Conservation (phyloP, 768 basidiomycete species). For the Mycena pura region DNA sequence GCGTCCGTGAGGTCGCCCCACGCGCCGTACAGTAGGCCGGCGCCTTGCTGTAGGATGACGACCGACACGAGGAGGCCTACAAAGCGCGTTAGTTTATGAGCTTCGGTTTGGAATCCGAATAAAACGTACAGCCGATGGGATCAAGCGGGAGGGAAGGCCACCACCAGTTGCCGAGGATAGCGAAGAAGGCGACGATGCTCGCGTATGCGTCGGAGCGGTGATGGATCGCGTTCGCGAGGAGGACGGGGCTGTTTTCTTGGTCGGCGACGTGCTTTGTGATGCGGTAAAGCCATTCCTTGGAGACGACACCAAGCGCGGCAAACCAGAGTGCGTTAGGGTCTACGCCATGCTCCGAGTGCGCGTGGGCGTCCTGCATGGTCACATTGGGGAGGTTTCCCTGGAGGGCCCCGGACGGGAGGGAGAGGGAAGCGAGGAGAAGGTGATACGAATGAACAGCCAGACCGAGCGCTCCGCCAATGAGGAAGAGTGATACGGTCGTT, state of each 20-base stretch:
- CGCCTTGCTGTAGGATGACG: slow-evolving; percentile 84
- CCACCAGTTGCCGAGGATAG: slow-evolving; percentile 89
- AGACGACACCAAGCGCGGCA: slow-evolving; percentile 77
- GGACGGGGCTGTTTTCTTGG: slow-evolving; percentile 88
- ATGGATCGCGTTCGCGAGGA: slow-evolving; percentile 95
- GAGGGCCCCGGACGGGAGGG: slow-evolving; percentile 67
- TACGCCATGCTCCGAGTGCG: slow-evolving; percentile 55
- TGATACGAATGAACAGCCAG: slow-evolving; percentile 84
- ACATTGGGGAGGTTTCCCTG: slow-evolving; percentile 68
- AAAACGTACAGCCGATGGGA: slow-evolving; percentile 82
- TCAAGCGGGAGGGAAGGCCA: slow-evolving; percentile 90
- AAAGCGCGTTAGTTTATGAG: background rate
- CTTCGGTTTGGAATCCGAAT: background rate
- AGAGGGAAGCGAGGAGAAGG: slow-evolving; percentile 52
- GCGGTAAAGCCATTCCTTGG: slow-evolving; percentile 94
- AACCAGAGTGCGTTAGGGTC: slow-evolving; percentile 99
- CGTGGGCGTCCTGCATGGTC: slow-evolving; percentile 63
- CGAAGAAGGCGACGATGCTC: slow-evolving; percentile 87
- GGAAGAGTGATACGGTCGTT: slow-evolving; percentile 84
- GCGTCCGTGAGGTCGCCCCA: slow-evolving; percentile 87
- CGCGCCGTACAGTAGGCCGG: slow-evolving; percentile 68
- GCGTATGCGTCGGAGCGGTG: slow-evolving; percentile 98
- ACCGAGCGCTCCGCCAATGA: slow-evolving; percentile 83
- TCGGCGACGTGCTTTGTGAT: slow-evolving; percentile 89
- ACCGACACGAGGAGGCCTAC: slow-evolving; percentile 87